Conservation (phyloP, 2,329 filamentous ascomycete species). For the Ustulina deusta region DNA sequence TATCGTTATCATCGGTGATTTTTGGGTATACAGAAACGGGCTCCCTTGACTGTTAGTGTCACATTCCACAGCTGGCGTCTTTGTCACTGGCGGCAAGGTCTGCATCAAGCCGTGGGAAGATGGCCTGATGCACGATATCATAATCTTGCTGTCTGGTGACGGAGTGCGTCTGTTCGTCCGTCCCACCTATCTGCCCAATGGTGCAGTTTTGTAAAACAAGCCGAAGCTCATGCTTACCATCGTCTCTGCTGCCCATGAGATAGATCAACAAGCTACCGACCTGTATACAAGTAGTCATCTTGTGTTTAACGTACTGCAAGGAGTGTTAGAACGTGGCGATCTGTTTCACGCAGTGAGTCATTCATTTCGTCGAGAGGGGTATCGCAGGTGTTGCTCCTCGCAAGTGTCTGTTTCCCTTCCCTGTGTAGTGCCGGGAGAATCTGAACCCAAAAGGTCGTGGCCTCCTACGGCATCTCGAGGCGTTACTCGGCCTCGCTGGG, state of each 20-base stretch:
- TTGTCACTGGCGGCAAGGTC: slow-evolving; percentile 24
- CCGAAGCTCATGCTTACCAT: slow-evolving; percentile 11
- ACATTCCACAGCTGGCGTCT: slow-evolving; percentile 25
- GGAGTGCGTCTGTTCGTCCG: slow-evolving; percentile 21
- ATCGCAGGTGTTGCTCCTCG: slow-evolving; percentile 15
- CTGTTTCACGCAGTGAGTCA: slow-evolving; percentile 37
- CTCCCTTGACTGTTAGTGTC: slow-evolving; percentile 22
- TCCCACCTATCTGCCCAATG: slow-evolving; percentile 21
- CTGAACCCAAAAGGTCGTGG: slow-evolving; percentile 1
- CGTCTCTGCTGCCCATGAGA: slow-evolving; percentile 6
- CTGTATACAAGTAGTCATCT: slow-evolving; percentile 13
- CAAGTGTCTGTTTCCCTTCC: slow-evolving; percentile 11
- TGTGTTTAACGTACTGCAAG: slow-evolving; percentile 33
- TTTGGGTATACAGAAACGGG: not conserved
- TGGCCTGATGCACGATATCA: slow-evolving; percentile 27
- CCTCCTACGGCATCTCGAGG: slow-evolving; percentile 31
- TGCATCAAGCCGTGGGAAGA: slow-evolving; percentile 36
- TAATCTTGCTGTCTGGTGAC: slow-evolving; percentile 29
- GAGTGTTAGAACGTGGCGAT: slow-evolving; percentile 29
- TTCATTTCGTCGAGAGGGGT: slow-evolving; percentile 20
- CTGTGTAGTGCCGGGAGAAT: not conserved
- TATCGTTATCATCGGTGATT: slow-evolving; percentile 8
- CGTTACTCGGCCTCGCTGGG: slow-evolving; percentile 22
- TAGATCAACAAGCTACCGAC: slow-evolving; percentile 17
- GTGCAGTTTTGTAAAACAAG: slow-evolving; percentile 10